Base-by-base conservation (phyloP, 257 asterid genomes). In the Solanum pennellii region DNA sequence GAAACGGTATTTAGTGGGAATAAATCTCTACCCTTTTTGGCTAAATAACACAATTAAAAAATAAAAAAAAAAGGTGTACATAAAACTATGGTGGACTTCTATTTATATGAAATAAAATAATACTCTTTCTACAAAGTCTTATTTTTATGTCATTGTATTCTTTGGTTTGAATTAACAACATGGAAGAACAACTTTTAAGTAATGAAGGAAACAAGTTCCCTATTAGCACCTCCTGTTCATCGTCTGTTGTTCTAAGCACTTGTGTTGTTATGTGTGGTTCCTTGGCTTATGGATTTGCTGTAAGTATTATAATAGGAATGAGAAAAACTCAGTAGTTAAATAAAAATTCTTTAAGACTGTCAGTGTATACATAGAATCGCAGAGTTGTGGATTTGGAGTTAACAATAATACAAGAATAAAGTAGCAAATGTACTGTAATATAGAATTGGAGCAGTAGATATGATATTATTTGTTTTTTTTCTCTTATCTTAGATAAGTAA, bases 211-310 rank as follows among this genome's bases (percentile, higher is more conserved):
- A 79, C 84, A 79, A 25, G 31, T 25, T 44, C 5, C 29, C 59
- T 7, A 21, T 7, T 76, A 21, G 59, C 21, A 76, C 59, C 21
- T 74, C 82, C 15, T 74, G 82, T n/a, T 42, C 62, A n/a, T 2
- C 62, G 2, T 0, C 84, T 27, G 62, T 86, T 68, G 77, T 88
- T 59, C 39, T 82, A 47, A 86, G 90, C 87, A 86, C 87, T 85
- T 49, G 75, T 60, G 86, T 88, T 47, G 90, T 65, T 65, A 29
- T 44, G 47, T 76, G 88, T 39, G 87, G 87, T 80, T 86, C 87
- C 35, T 82, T 88, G 39, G 39, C 85, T 71, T 88, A 47, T 88
- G 90, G 90, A 27, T 88, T 87, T 45, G 86, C 90, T 69, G 90
- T 88, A 86, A 88, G 90, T 88, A 39, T 33, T 88, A 39, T 33